Base-by-base conservation (phyloP, 2,329 filamentous ascomycete genomes). In the Trichoderma sp. region DNA sequence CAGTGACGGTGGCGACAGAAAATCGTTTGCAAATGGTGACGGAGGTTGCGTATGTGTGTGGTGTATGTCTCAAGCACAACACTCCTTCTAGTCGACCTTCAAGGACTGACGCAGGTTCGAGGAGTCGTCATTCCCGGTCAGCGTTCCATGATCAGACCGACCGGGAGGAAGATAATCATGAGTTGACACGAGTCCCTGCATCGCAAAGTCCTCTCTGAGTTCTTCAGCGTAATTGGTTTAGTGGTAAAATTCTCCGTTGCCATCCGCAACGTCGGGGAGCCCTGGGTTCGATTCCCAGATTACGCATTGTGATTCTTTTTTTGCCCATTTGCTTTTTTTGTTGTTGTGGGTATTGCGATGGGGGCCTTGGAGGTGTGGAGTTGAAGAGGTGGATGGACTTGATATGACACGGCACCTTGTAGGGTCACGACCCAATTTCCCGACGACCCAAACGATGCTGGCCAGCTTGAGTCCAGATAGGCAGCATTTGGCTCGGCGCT, bases 201-300 rank as follows among this genome's bases (percentile, higher is more conserved):
- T 81, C 0, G 84, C 80, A 69, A 85, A 91, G 67, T 93, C 90
- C 57, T 92, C 90, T 0, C 88, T 87, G 0, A 92, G 73, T 7
- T 34, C 30, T 10, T 34, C 30, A 62, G 66, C 69, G 68, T 69
- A 63, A 71, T 68, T 72, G 71, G 71, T 72, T 72, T 72, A 72
- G 69, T 72, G 71, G 71, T 72, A 72, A 72, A 72, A 72, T 72
- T 72, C 70, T 72, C 70, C 71, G 71, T 72, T 72, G 71, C 71
- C 71, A 72, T 71, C 21, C 21, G 21, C 21, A 24, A 24, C 21
- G 21, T 24, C 72, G 72, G 72, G 72, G 72, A 73, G 72, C 72
- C 72, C 72, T 74, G 72, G 69, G 67, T 74, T 74, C 72, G 72
- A 74, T 73, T 74, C 72, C 72, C 72, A 72, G 72, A 73, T 73